Evolutionary conservation across 345 rosid species (phyloP).

Genomic region (Brassica incana): DNA sequence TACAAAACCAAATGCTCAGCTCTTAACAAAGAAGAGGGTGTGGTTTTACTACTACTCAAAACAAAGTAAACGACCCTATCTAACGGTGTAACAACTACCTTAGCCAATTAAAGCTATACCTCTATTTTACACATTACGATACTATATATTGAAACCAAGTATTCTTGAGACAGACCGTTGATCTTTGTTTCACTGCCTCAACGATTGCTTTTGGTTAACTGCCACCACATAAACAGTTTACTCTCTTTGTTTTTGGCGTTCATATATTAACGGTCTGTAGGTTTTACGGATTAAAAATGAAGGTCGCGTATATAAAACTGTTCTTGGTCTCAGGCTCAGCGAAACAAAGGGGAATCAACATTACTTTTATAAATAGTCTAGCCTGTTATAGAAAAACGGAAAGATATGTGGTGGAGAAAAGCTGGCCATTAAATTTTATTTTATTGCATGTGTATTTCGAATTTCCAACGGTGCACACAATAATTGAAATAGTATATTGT

Average conservation of each 20-base stretch:
- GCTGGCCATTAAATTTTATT: constrained; percentile 9
- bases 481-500: not conserved
- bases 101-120: not conserved
- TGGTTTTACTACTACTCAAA: not conserved
- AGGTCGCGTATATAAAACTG: not conserved
- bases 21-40: not conserved
- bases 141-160: not conserved
- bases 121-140: not conserved
- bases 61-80: not conserved
- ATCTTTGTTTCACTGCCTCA: not conserved
- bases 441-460: constrained; percentile 26
- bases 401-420: constrained; percentile 23
- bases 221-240: not conserved
- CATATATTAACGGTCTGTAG: not conserved
- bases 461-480: constrained; percentile 27
- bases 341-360: not conserved
- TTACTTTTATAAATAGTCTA: not conserved
- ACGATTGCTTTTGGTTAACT: not conserved
- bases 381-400: constrained; percentile 4
- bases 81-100: not conserved
- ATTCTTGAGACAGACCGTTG: not conserved
- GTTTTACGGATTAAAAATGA: not conserved
- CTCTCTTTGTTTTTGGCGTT: not conserved
- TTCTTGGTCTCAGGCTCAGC: not conserved
- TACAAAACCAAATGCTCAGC: not conserved